A percentile compares a stretch with the other conserved stretches of the same genome.
phyloP scores from a whole-genome alignment of 352 stramenopile species.

The Aphanomyces cochlioides region DNA sequence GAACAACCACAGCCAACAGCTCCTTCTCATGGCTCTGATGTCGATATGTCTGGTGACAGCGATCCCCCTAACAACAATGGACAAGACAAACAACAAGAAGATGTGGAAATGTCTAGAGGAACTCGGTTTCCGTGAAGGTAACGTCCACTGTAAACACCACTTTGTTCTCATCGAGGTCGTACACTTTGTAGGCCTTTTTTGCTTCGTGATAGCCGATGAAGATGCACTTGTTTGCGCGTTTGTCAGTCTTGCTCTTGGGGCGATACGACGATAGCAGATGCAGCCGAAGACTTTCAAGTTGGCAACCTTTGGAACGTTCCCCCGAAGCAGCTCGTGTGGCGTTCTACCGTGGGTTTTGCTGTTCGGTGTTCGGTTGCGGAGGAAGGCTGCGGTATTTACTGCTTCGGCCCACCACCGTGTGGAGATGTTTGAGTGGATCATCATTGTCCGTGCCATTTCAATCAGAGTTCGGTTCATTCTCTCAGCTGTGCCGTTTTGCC shows the following conservation, averaged over 20 bases:
- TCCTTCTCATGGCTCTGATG: too few relatives aligned
- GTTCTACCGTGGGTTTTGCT: not conserved
- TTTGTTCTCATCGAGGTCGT: constrained; percentile 21
- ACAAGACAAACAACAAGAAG: too few relatives aligned
- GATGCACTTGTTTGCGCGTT: constrained; percentile 32
- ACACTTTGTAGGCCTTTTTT: constrained; percentile 32
- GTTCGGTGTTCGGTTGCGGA: constrained; percentile 21
- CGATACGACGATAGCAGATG: constrained; percentile 3
- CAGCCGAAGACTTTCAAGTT: constrained; percentile 25
- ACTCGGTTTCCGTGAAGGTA: constrained; percentile 25
- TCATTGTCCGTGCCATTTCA: too few relatives aligned
- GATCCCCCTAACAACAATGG: too few relatives aligned
- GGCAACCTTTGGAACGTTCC: constrained; percentile 4
- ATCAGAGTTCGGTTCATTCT: too few relatives aligned
- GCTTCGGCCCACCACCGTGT: too few relatives aligned
- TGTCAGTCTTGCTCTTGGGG: constrained; percentile 27
- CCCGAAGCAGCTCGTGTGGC: constrained; percentile 6
- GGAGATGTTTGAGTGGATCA: too few relatives aligned
- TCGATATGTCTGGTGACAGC: too few relatives aligned
- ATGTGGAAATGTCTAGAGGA: too few relatives aligned
- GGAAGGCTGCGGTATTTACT: not conserved
- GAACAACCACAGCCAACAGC: too few relatives aligned
- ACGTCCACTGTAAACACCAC: constrained; percentile 14
- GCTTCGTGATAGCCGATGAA: constrained; percentile 34
- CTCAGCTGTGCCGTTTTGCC: too few relatives aligned